Base-by-base conservation (phyloP, 495 filamentous ascomycete genomes). In the Cairneyella variabilis region DNA sequence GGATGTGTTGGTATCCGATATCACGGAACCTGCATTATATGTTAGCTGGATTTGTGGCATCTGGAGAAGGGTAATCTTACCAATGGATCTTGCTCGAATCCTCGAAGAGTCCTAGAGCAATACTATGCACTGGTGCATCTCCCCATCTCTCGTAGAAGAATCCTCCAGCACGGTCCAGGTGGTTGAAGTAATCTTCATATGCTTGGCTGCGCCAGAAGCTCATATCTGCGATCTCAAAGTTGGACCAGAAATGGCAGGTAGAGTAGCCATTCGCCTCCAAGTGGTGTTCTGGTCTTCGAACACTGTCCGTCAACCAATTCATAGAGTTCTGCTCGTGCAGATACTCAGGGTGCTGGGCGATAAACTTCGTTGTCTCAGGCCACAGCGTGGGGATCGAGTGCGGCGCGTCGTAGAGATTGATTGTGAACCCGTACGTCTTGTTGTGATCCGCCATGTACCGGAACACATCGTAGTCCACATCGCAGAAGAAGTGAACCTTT, bases 141-240 rank as follows among this genome's bases (percentile, higher is more conserved):
- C 95, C 95, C 95, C 95, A 99, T 49, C 95, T 75, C 74, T 99
- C 95, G 63, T 99, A 99, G 69, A 95, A 99, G 81, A 99, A 99
- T 30, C 93, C 93, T 27, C 95, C 95, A 0, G 90, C 86, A 18
- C 88, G 82, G 71, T 99, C 95, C 27, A 99, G 74, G 66, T 97
- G 89, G 66, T 96, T 84, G 71, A 99, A 99, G 67, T 97, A 99
- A 47, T 90, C 89, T 66, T 92, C 86, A 67, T 99, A 99, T 45
- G 80, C 77, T 67, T 91, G 82, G 60, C 90, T 86, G 10, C 95
- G 78, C 90, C 91, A 99, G 73, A 99, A 97, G 55, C 78, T 81
- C 82, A 99, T 83, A 66, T 96, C 91, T 28, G 83, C 95, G 60
- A 99, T 95, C 71, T 99, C 95, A 64, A 99, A 99, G 71, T 99